Base-by-base conservation (phyloP, 139 green algal genomes). In the Picochlorum sp. region DNA sequence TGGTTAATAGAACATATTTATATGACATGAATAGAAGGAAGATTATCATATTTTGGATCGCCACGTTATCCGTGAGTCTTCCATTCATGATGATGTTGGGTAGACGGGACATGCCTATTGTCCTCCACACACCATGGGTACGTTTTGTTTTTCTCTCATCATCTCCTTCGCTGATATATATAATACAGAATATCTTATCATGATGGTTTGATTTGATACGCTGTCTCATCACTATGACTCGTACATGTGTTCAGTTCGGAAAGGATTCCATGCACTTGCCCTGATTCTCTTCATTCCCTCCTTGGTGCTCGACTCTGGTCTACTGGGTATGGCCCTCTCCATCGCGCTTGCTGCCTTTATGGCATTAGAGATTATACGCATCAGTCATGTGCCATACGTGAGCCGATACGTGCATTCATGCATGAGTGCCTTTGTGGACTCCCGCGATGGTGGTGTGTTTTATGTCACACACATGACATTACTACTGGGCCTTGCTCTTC, bases 381-480 rank as follows among this genome's bases (percentile, higher is more conserved):
- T 78, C 4, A 58, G 45, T 9, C 49, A 62, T 3, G 32, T 80
- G 21, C 78, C 78, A 1, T 30, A 26, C 14, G 11, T 83, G 7
- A 64, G 75, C 41, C 21, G 47, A 0, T 23, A 50, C 24, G 62
- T 91, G 2, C 62, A 81, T 11, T 32, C 2, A 52, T 87, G 88
- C 74, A 88, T 91, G 81, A 61, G 52, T 1, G 61, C 68, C 41
- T 94, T 94, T 65, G 79, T 74, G 3, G 86, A 94, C 52, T 68
- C 66, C 23, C 72, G 86, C 0, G 86, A 94, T 68, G 52, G 32
- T 20, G 70, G 70, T 52, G 63, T 69, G 0, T 26, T 91, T 11
- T 84, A 87, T 59, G 72, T 91, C 26, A 89, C 80, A 3, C 86
- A 94, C 65, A 84, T 92, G 62, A 85, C 85, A 3, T 67, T 94